Percentiles rank a stretch among this genome's conserved stretches.
Evolutionary conservation across 1,139 yeast genomes (phyloP).

Genomic region (Diutina neorugosa): DNA sequence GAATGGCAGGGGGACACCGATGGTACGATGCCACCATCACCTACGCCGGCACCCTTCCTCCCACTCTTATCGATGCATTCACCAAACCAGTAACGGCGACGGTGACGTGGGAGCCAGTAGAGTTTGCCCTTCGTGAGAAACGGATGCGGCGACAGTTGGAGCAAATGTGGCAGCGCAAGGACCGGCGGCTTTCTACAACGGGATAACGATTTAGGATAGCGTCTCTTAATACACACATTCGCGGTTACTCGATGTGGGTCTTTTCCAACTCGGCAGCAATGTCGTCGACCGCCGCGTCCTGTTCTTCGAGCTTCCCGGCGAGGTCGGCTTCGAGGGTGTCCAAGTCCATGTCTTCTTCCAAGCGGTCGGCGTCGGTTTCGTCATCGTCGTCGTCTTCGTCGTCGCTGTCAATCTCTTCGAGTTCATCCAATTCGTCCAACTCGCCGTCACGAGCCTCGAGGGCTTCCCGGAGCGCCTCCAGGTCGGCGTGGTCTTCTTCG

Average conservation of each 20-base stretch:
- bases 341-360: slow-evolving; percentile 39
- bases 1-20: slow-evolving; percentile 20
- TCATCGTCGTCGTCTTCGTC: slow-evolving; percentile 70
- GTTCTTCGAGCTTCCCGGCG: slow-evolving; percentile 18
- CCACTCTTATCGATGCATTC: background rate
- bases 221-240: background rate
- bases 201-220: background rate
- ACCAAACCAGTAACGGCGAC: background rate
- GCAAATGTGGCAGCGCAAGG: background rate
- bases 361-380: slow-evolving; percentile 46
- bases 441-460: slow-evolving; percentile 74
- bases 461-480: slow-evolving; percentile 16
- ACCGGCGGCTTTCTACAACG: background rate
- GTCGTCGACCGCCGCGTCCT: slow-evolving; percentile 38
- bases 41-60: slow-evolving; percentile 16
- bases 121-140: background rate
- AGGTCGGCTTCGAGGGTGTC: slow-evolving; percentile 52
- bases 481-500: slow-evolving; percentile 29
- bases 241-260: slow-evolving; percentile 26
- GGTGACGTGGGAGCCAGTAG: background rate
- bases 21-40: slow-evolving; percentile 43
- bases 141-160: background rate
- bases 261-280: slow-evolving; percentile 48
- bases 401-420: slow-evolving; percentile 82
- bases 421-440: slow-evolving; percentile 83